phyloP scores from a whole-genome alignment of 352 stramenopile genomes.

The Phytophthora multivora region DNA sequence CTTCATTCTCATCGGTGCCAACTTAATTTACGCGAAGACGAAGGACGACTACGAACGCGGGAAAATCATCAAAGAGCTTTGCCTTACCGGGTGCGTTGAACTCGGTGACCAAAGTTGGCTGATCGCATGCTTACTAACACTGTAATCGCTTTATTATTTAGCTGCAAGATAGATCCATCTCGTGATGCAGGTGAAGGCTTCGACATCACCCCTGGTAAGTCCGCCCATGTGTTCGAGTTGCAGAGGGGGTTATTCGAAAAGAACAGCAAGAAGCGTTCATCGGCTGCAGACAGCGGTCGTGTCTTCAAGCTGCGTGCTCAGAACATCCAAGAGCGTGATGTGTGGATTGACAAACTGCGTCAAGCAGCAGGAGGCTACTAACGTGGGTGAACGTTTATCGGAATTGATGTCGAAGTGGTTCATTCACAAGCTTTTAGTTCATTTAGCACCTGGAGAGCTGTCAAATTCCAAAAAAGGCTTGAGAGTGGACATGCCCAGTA shows the following conservation, averaged over 20 bases:
- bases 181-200: conserved; percentile 83
- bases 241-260: conserved; percentile 83
- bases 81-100: conserved; percentile 63
- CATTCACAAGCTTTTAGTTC: conserved; percentile 4
- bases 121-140: not conserved
- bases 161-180: conserved; percentile 75
- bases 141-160: conserved; percentile 12
- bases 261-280: conserved; percentile 79
- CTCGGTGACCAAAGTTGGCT: not conserved
- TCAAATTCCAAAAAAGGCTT: too few relatives aligned
- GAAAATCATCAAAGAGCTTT: conserved; percentile 87
- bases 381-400: conserved; percentile 1
- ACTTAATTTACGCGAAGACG: conserved; percentile 81
- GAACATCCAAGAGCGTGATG: conserved; percentile 82
- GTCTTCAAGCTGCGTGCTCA: conserved; percentile 85
- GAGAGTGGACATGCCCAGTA: not conserved
- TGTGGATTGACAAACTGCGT: conserved; percentile 82
- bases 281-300: conserved; percentile 68
- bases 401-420: conserved; percentile 3
- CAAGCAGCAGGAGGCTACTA: conserved; percentile 54
- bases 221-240: conserved; percentile 72
- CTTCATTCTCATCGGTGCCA: conserved; percentile 78
- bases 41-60: conserved; percentile 90
- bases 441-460: too few relatives aligned
- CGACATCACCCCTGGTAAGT: conserved; percentile 76